Conservation (phyloP, 768 basidiomycete species). For the Collybiopsis confluens region DNA sequence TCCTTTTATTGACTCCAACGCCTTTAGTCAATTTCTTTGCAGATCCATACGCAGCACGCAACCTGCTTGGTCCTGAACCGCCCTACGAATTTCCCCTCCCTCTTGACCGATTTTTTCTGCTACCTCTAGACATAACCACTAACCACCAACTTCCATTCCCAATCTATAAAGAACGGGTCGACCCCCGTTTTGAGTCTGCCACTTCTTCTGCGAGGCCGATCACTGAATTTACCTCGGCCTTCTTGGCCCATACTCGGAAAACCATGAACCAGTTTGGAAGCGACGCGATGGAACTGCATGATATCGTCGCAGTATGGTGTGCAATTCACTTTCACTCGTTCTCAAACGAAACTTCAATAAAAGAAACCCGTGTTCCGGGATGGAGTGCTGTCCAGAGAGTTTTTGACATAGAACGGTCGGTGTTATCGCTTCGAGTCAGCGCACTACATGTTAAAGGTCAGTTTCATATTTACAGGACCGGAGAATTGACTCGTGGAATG, state of each 20-base stretch:
- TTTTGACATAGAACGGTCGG: slow-evolving; percentile 70
- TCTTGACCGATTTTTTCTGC: slow-evolving; percentile 60
- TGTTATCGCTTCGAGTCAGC: not conserved
- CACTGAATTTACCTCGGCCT: slow-evolving; percentile 73
- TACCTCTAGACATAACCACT: slow-evolving; percentile 82
- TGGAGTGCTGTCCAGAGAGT: slow-evolving; percentile 53
- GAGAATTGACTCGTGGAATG: slow-evolving; percentile 85
- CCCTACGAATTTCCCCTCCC: slow-evolving; percentile 56
- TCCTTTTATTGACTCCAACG: not conserved
- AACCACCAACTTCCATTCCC: slow-evolving; percentile 75
- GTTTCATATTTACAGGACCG: slow-evolving; percentile 45
- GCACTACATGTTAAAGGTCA: too few species aligned
- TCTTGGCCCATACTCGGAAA: slow-evolving; percentile 70
- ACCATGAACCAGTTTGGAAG: slow-evolving; percentile 78
- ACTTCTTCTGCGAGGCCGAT: slow-evolving; percentile 53
- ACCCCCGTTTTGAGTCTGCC: slow-evolving; percentile 52
- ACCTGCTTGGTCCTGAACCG: slow-evolving; percentile 46
- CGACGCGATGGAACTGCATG: slow-evolving; percentile 88
- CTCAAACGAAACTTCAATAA: slow-evolving; percentile 18
- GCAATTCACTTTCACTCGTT: slow-evolving; percentile 67
- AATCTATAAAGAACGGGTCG: slow-evolving; percentile 52
- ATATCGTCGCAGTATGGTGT: slow-evolving; percentile 87
- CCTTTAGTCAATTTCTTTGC: slow-evolving; percentile 77
- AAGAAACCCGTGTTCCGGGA: slow-evolving; percentile 32
- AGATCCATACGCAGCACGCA: slow-evolving; percentile 79